Evolutionary conservation across 495 filamentous ascomycete species (phyloP).

Genomic region (Bacidia gigantensis): DNA sequence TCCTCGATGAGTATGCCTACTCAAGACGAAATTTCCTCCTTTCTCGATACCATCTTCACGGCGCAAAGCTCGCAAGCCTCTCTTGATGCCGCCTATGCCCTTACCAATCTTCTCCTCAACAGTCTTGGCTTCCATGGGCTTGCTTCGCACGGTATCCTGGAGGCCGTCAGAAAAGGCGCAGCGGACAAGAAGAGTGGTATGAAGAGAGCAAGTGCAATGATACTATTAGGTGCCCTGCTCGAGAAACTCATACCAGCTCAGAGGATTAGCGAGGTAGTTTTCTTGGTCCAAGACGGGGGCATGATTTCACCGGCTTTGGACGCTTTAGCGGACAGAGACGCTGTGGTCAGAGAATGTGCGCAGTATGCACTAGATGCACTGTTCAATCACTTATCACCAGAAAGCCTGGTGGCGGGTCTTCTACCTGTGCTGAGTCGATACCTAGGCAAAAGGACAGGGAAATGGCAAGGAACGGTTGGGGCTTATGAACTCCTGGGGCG

Average conservation of each 20-base stretch:
- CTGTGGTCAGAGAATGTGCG: slow-evolving; percentile 76
- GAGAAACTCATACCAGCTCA: slow-evolving; percentile 73
- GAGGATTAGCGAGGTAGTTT: slow-evolving; percentile 63
- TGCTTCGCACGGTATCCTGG: slow-evolving; percentile 53
- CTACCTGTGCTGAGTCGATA: slow-evolving; percentile 61
- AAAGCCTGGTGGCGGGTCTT: slow-evolving; percentile 67
- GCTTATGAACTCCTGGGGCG: slow-evolving; percentile 69
- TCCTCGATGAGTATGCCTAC: slow-evolving; percentile 46
- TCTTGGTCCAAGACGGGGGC: slow-evolving; percentile 66
- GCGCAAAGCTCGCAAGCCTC: slow-evolving; percentile 74
- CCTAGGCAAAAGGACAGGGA: slow-evolving; percentile 64
- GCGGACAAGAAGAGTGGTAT: slow-evolving; percentile 86
- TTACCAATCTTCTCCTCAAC: slow-evolving; percentile 66
- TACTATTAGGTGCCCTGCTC: slow-evolving; percentile 82
- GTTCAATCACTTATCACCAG: slow-evolving; percentile 61
- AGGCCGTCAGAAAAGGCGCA: slow-evolving; percentile 68
- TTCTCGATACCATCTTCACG: slow-evolving; percentile 63
- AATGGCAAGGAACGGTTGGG: slow-evolving; percentile 91
- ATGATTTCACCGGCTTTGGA: slow-evolving; percentile 65
- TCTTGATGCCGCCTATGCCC: slow-evolving; percentile 70
- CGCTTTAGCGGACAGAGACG: slow-evolving; percentile 76
- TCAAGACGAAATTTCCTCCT: slow-evolving; percentile 53
- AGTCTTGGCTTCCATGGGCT: slow-evolving; percentile 68
- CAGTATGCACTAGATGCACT: slow-evolving; percentile 90
- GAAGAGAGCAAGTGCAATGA: slow-evolving; percentile 83